These are phyloP conservation scores for Cymbopogon flexuosus DNA, from an alignment of 202 grass and related monocot genomes.

Conservation along the genomic window DNA sequence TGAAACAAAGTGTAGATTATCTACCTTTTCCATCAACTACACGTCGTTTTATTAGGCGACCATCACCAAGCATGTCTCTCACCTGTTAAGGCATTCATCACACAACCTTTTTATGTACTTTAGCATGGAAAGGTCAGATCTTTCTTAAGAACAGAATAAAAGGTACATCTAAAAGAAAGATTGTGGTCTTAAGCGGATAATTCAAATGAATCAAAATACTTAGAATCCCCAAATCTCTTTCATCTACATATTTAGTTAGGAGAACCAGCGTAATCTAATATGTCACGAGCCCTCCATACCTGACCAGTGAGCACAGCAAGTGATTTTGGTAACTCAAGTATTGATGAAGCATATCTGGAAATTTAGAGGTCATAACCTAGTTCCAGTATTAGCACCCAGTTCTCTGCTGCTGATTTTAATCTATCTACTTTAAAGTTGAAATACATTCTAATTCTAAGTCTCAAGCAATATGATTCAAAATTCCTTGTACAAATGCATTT, in stretches of 20 bases:
- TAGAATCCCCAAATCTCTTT: background rate
- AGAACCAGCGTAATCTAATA: background rate
- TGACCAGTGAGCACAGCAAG: background rate
- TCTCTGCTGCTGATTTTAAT: slow-evolving; percentile 18
- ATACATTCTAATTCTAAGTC: background rate
- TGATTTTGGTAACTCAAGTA: slow-evolving; percentile 13
- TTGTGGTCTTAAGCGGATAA: background rate
- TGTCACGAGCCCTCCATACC: background rate
- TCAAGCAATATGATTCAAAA: slow-evolving; percentile 21
- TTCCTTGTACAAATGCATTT: background rate
- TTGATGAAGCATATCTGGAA: background rate
- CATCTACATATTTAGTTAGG: background rate
- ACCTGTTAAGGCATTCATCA: slow-evolving; percentile 52
- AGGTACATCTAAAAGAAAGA: slow-evolving; percentile 3
- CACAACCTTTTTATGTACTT: background rate
- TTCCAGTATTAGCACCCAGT: background rate
- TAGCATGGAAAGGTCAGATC: background rate
- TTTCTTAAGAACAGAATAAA: background rate
- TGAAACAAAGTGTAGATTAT: slow-evolving; percentile 17
- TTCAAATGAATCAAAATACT: slow-evolving; percentile 1
- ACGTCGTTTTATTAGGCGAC: slow-evolving; percentile 90
- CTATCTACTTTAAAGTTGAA: background rate
- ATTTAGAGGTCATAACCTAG: background rate
- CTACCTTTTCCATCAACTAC: slow-evolving; percentile 83
- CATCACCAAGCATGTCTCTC: slow-evolving; percentile 98